Percentiles rank a stretch among this genome's conserved stretches.
Conservation (phyloP, 768 basidiomycete species). For the Trametes elegans region DNA sequence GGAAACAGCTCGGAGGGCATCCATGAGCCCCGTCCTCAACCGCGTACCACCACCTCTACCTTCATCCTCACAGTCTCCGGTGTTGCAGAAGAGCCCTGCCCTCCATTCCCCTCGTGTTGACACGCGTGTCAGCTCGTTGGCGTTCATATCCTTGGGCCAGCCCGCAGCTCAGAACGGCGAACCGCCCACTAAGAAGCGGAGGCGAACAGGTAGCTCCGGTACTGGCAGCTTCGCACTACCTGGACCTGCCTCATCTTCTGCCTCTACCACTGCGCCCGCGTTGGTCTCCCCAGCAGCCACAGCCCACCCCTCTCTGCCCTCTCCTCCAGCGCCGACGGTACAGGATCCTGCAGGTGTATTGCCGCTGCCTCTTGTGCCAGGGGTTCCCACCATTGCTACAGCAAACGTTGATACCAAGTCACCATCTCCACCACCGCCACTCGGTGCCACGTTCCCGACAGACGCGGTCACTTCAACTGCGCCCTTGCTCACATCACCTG, state of each 20-base stretch:
- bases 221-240: not conserved
- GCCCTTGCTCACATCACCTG: too few relatives aligned
- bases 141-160: conserved; percentile 6
- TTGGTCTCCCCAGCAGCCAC: not conserved
- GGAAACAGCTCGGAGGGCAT: conserved; percentile 11
- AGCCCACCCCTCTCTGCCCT: not conserved
- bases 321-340: too few relatives aligned
- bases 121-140: conserved; percentile 14
- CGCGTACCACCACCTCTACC: conserved; percentile 6
- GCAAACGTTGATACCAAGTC: too few relatives aligned
- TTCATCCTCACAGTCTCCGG: conserved; percentile 8
- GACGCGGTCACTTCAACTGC: too few relatives aligned
- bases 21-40: conserved; percentile 19
- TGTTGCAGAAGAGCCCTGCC: conserved; percentile 5
- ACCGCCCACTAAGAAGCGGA: conserved; percentile 22
- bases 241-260: not conserved
- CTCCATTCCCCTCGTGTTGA: conserved; percentile 13
- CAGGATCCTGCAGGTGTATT: too few relatives aligned
- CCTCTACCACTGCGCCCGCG: not conserved
- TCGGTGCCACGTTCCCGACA: too few relatives aligned
- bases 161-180: conserved; percentile 13
- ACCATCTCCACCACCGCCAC: too few relatives aligned
- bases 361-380: not conserved
- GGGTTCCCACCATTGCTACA: not conserved
- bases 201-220: conserved; percentile 17